Base-by-base conservation (phyloP, 1,139 yeast species). In the Magnusiomyces tetraspermus region DNA sequence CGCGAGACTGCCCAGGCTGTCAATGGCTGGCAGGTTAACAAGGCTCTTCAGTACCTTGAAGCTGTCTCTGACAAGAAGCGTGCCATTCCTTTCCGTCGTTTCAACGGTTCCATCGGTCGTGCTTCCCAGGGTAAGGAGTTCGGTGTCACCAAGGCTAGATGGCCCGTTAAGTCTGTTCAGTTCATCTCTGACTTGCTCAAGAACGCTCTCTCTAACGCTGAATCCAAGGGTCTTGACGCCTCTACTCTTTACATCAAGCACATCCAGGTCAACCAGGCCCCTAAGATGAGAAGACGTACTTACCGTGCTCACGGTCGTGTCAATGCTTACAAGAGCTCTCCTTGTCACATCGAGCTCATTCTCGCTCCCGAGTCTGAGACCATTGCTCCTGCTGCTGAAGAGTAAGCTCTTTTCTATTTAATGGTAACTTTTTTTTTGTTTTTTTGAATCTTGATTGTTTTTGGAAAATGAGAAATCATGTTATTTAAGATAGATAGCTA, bases 261-360 rank as follows among this genome's bases (percentile, higher is more conserved):
- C 87, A 90, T 94, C 74, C 98, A 94, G 82, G 98, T 92, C 72
- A 94, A 92, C 95, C 96, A 89, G 77, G 98, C 98, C 71, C 98
- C 98, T 79, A 89, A 89, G 82, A 95, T 88, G 82, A 94, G 98
- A 83, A 92, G 98, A 82, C 89, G 99, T 82, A 92, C 98, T 73
- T 94, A 81, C 96, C 92, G 99, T 85, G 98, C 98, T 71, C 98
- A 92, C 85, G 99, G 99, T 86, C 90, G 97, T 84, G 87, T 89
- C 76, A 92, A 90, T 79, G 96, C 96, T 70, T 92, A 88, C 90
- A 94, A 88, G 80, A 87, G 97, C 61, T 81, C 90, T 71, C 98
- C 98, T 74, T 89, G 95, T 71, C 99, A 94, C 86, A 90, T 94
- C 74, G 98, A 94, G 83, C 79, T 94, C 74, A 84, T 88, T 73